Evolutionary conservation across 1,284 basidiomycete genomes (phyloP).

Genomic region (Boletus sp.): DNA sequence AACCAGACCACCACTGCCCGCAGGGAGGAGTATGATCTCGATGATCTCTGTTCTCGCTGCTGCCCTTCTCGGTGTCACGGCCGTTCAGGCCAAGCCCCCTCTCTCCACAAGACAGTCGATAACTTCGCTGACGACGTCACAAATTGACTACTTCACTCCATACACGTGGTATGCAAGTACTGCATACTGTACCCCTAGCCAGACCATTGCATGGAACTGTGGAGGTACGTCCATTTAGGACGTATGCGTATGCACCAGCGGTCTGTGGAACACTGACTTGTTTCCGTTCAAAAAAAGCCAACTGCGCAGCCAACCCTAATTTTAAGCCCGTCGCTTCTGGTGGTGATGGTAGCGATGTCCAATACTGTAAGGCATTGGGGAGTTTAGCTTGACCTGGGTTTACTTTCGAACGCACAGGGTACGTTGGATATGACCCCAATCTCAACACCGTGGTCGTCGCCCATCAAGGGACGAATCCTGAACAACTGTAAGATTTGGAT

Average conservation of each 20-base stretch:
- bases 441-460: slow-evolving; percentile 35
- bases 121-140: slow-evolving; percentile 37
- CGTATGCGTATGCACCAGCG: neutral
- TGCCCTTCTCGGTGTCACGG: slow-evolving; percentile 15
- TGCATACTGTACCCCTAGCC: slow-evolving; percentile 48
- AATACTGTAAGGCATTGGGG: slow-evolving; percentile 41
- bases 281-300: slow-evolving; percentile 34
- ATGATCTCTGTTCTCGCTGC: slow-evolving; percentile 22
- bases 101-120: slow-evolving; percentile 36
- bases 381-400: neutral
- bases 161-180: slow-evolving; percentile 57
- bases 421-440: slow-evolving; percentile 37
- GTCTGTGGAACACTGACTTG: neutral
- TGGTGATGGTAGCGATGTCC: slow-evolving; percentile 50
- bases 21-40: neutral
- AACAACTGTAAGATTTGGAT: slow-evolving; percentile 28
- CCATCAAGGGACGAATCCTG: slow-evolving; percentile 37
- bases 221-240: slow-evolving; percentile 42
- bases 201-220: slow-evolving; percentile 54
- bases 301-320: slow-evolving; percentile 52
- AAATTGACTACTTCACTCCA: slow-evolving; percentile 48
- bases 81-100: slow-evolving; percentile 25
- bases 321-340: slow-evolving; percentile 61
- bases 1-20: neutral
- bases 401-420: slow-evolving; percentile 28